Percentiles rank a stretch among this genome's conserved stretches.
These are phyloP conservation scores for Trichoderma sp. DNA, from an alignment of 2,329 filamentous ascomycete genomes.

Conservation along the genomic window DNA sequence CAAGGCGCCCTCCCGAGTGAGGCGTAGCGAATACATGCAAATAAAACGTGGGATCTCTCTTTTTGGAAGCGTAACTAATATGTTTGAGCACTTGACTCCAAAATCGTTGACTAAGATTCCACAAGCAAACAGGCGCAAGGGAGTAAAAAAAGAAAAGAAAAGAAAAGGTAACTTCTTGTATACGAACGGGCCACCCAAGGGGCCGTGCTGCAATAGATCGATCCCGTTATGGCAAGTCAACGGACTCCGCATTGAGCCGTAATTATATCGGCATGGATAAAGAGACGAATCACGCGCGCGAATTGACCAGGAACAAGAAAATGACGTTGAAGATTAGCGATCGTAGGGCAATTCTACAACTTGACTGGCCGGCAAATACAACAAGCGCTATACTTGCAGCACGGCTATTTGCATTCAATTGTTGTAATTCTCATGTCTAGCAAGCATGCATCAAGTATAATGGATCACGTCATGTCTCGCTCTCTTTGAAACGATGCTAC, in stretches of 20 bases:
- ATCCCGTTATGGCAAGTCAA: constrained; percentile 27
- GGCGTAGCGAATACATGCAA: not conserved
- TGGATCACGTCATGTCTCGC: not conserved
- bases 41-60: not conserved
- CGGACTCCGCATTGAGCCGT: constrained; percentile 27
- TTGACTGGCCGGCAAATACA: not conserved
- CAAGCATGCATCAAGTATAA: not conserved
- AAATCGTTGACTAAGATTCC: not conserved
- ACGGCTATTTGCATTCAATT: not conserved
- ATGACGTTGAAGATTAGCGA: constrained; percentile 14
- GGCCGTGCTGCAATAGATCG: constrained; percentile 27
- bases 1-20: not conserved
- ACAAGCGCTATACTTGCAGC: not conserved
- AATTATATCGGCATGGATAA: constrained; percentile 19
- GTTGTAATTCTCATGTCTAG: not conserved
- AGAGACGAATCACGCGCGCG: constrained; percentile 24
- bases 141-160: not conserved
- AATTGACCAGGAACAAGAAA: constrained; percentile 4
- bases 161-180: not conserved
- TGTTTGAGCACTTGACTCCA: not conserved
- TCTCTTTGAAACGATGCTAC: constrained; percentile 6
- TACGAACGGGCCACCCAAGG: constrained; percentile 9
- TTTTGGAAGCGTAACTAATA: not conserved
- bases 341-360: not conserved
- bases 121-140: not conserved